Evolutionary conservation across 345 rosid genomes (phyloP).

Genomic region (Brassica nigra): DNA sequence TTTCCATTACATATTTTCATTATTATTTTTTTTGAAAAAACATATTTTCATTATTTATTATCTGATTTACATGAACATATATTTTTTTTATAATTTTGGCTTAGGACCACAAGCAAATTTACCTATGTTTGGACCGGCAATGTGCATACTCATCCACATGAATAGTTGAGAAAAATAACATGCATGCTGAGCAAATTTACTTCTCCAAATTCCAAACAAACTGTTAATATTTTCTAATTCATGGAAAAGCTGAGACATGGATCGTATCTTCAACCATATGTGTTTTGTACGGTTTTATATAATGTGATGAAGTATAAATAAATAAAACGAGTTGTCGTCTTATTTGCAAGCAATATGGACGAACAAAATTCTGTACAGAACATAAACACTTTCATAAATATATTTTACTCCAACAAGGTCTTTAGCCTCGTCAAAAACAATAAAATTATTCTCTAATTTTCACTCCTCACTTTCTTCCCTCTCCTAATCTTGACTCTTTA

Average conservation of each 20-base stretch:
- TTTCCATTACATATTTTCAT: no score
- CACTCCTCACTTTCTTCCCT: slow-evolving; percentile 21
- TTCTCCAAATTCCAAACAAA: background rate
- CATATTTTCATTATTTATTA: no score
- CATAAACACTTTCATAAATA: slow-evolving; percentile 29
- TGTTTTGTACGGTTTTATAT: background rate
- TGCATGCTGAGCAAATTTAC: background rate
- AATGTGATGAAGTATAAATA: background rate
- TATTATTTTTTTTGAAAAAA: no score
- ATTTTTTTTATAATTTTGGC: no score
- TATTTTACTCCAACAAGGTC: slow-evolving; percentile 32
- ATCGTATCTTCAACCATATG: background rate
- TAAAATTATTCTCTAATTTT: slow-evolving; percentile 18
- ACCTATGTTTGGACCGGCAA: no score
- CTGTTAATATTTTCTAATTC: background rate
- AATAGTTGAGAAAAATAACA: background rate
- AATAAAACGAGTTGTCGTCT: no score
- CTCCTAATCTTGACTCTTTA: slow-evolving; percentile 20
- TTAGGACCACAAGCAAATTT: no score
- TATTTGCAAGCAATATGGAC: no score
- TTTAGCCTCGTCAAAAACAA: slow-evolving; percentile 33
- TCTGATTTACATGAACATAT: no score
- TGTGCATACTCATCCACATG: background rate
- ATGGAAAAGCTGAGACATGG: background rate
- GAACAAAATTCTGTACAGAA: slow-evolving; percentile 28